Conservation (phyloP, 768 basidiomycete species). For the Leccinum ochraceum region DNA sequence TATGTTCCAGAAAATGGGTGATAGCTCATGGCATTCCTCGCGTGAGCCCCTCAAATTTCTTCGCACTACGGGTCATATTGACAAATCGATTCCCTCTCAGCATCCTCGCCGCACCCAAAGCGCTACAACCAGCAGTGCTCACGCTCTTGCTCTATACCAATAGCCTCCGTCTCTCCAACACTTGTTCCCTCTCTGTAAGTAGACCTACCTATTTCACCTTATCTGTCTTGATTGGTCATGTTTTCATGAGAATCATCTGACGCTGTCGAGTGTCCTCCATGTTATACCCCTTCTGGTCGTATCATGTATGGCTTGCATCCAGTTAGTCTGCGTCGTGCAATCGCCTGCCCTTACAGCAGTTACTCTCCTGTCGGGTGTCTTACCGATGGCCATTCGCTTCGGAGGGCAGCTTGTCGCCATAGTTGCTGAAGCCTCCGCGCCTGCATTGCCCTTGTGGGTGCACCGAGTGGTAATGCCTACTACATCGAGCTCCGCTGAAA, state of each 20-base stretch:
- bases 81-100: conserved; percentile 2
- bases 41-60: conserved; percentile 8
- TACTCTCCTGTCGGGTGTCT: conserved; percentile 10
- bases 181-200: conserved; percentile 13
- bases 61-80: neutral
- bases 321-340: conserved; percentile 6
- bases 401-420: neutral
- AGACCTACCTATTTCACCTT: neutral
- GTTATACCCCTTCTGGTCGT: conserved; percentile 19
- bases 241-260: neutral
- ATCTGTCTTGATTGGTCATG: neutral
- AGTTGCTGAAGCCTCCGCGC: neutral
- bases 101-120: conserved; percentile 12
- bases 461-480: neutral
- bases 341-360: conserved; percentile 13
- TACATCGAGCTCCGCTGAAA: neutral
- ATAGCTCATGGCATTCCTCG: conserved; percentile 20
- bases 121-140: conserved; percentile 9
- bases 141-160: conserved; percentile 27
- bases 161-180: conserved; percentile 18
- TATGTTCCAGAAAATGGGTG: neutral
- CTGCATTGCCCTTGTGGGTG: neutral
- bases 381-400: conserved; percentile 7
- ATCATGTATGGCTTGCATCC: conserved; percentile 9
- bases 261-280: neutral